Conservation (phyloP, 306 rosid species). For the Hippophae tibetana region DNA sequence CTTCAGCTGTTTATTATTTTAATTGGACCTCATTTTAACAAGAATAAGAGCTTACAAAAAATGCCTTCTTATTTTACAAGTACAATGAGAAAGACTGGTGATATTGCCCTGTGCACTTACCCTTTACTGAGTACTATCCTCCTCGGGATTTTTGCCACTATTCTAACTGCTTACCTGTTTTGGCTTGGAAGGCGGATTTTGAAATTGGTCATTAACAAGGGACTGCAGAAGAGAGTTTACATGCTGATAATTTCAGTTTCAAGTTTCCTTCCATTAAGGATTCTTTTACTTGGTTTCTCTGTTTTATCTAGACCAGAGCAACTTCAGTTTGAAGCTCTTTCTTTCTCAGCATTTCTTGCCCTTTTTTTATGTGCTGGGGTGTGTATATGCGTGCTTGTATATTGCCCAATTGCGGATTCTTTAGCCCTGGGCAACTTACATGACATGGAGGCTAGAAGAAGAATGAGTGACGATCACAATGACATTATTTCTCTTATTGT, state of each 20-base stretch:
- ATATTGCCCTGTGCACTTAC: slow-evolving; percentile 74
- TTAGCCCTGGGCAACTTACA: slow-evolving; percentile 73
- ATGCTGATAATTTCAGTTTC: slow-evolving; percentile 75
- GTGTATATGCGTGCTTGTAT: slow-evolving; percentile 88
- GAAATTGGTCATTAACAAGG: slow-evolving; percentile 88
- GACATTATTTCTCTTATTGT: slow-evolving; percentile 73
- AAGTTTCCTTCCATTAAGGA: slow-evolving; percentile 85
- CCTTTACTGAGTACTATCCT: slow-evolving; percentile 78
- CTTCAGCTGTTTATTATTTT: slow-evolving; percentile 73
- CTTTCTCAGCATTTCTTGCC: slow-evolving; percentile 86
- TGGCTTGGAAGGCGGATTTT: slow-evolving; percentile 96
- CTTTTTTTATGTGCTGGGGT: slow-evolving; percentile 73
- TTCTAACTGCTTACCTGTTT: slow-evolving; percentile 78
- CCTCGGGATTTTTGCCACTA: slow-evolving; percentile 65
- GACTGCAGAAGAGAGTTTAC: slow-evolving; percentile 92
- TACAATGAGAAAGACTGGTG: slow-evolving; percentile 26
- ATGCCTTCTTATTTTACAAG: slow-evolving; percentile 60
- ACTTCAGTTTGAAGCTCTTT: slow-evolving; percentile 67
- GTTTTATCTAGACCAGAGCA: slow-evolving; percentile 64
- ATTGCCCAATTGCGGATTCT: slow-evolving; percentile 87
- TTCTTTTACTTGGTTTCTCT: slow-evolving; percentile 87
- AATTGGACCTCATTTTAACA: slow-evolving; percentile 51
- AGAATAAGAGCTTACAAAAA: slow-evolving; percentile 30
- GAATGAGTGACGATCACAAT: slow-evolving; percentile 44
- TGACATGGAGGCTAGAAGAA: slow-evolving; percentile 71